Conservation (phyloP, 352 stramenopile species). For the Hyaloperonospora brassicae region DNA sequence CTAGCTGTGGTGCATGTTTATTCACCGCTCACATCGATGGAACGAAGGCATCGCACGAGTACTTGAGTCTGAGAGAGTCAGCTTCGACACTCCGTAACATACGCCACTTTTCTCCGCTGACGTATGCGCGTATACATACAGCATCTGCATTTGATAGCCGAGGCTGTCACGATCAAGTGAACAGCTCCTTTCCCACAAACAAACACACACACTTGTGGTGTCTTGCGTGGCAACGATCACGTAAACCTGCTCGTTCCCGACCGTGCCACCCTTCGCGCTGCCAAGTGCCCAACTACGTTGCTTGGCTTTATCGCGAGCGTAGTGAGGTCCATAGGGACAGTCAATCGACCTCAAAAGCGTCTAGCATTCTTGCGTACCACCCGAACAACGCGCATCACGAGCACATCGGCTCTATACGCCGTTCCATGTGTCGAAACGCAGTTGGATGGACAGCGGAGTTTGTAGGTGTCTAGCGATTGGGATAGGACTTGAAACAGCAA, state of each 20-base stretch:
- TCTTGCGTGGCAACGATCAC: too few species aligned
- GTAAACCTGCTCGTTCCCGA: too few species aligned
- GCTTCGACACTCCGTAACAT: neutral
- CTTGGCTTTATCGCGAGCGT: conserved; percentile 26
- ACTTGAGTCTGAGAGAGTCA: neutral
- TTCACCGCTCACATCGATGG: conserved; percentile 13
- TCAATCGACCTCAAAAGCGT: conserved; percentile 20
- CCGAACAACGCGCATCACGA: too few species aligned
- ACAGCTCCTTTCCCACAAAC: neutral
- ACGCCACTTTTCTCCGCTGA: conserved; percentile 16
- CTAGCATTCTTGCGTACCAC: too few species aligned
- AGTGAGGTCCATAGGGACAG: too few species aligned
- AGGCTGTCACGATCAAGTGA: neutral
- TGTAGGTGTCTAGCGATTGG: too few species aligned
- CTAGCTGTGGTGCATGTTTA: conserved; percentile 24
- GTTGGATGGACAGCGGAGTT: too few species aligned
- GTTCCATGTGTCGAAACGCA: too few species aligned
- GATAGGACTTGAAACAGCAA: too few species aligned
- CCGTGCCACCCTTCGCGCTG: too few species aligned
- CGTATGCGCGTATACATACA: conserved; percentile 13
- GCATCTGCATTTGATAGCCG: conserved; percentile 9
- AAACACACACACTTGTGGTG: conserved; percentile 12
- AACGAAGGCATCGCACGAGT: neutral
- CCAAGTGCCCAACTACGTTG: conserved; percentile 19
- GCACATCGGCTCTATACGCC: too few species aligned